Evolutionary conservation across 805 yeast genomes (phyloP).

Genomic region (Myxozyma sirexii): DNA sequence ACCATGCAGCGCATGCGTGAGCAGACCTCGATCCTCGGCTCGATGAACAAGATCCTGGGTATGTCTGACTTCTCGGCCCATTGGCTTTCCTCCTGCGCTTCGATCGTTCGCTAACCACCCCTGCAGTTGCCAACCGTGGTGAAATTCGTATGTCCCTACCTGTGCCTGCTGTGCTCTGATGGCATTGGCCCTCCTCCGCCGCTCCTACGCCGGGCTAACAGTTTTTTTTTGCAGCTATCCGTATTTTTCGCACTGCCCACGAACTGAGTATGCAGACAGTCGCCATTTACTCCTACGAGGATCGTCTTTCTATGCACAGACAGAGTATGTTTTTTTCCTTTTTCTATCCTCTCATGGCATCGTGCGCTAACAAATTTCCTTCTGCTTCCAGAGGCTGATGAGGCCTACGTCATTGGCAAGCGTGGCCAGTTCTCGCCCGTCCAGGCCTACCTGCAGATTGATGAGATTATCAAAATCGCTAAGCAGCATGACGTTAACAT

Average conservation of each 20-base stretch:
- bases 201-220: constrained; percentile 37
- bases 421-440: constrained; percentile 92
- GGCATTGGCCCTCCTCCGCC: background rate
- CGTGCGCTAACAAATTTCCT: background rate
- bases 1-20: constrained; percentile 37
- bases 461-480: constrained; percentile 89
- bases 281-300: constrained; percentile 96
- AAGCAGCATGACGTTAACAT: constrained; percentile 73
- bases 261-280: constrained; percentile 96
- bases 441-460: constrained; percentile 92
- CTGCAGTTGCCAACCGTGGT: constrained; percentile 46
- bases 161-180: background rate
- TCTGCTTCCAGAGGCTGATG: constrained; percentile 43
- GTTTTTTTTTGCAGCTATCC: constrained; percentile 66
- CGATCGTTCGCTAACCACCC: constrained; percentile 4
- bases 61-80: background rate
- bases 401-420: constrained; percentile 77
- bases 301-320: constrained; percentile 90
- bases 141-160: constrained; percentile 43
- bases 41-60: constrained; percentile 54
- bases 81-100: background rate
- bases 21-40: constrained; percentile 49
- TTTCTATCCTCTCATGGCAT: background rate
- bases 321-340: constrained; percentile 48
- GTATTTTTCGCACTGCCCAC: constrained; percentile 94